These are phyloP conservation scores for Xylaria sp. DNA, from an alignment of 2,329 filamentous ascomycete species.

Conservation along the genomic window DNA sequence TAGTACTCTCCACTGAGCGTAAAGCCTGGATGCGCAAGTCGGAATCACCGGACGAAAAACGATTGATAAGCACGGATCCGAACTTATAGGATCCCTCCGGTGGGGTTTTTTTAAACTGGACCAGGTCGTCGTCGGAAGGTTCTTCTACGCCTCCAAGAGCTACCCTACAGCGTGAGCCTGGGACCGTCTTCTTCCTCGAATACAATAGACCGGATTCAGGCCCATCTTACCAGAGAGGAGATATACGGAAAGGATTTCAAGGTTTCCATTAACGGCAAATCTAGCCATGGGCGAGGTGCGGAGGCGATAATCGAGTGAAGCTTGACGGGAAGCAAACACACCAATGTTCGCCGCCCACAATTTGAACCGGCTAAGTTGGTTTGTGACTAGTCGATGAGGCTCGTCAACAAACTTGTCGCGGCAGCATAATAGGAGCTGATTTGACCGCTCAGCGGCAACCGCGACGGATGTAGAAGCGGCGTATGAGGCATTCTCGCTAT, in stretches of 20 bases:
- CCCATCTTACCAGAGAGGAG: neutral
- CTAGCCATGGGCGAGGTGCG: neutral
- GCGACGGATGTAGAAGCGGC: no score
- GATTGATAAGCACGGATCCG: neutral
- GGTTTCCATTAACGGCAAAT: neutral
- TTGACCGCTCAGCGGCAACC: no score
- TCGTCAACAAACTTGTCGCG: no score
- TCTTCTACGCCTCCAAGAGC: neutral
- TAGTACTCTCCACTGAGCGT: neutral
- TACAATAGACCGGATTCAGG: no score
- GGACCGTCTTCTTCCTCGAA: no score
- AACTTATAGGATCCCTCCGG: neutral
- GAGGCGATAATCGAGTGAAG: constrained; percentile 1
- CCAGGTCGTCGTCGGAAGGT: neutral
- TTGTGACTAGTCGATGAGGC: no score
- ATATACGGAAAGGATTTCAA: neutral
- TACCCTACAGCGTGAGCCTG: no score
- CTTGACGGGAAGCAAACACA: constrained; percentile 4
- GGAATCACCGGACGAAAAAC: no score
- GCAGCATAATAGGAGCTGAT: no score
- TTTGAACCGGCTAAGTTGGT: neutral
- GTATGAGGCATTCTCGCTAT: no score
- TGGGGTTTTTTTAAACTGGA: neutral
- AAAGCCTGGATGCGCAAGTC: no score
- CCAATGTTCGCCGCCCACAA: neutral